A percentile compares a stretch with the other conserved stretches of the same genome.
These are phyloP conservation scores for Beauveria sp. DNA, from an alignment of 2,329 filamentous ascomycete genomes.

Conservation along the genomic window DNA sequence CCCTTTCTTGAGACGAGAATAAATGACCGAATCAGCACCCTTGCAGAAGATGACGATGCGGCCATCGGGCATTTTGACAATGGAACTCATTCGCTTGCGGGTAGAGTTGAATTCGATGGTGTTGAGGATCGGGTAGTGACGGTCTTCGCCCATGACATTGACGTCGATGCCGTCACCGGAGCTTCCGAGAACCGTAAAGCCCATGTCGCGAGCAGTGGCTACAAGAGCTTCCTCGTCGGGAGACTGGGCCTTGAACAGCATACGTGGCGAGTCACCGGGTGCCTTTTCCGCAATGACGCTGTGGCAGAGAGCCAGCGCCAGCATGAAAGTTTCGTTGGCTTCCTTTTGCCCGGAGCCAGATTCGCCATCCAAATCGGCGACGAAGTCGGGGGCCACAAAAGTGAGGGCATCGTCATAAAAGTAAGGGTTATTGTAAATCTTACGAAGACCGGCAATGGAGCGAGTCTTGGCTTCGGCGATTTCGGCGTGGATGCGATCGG, in stretches of 20 bases:
- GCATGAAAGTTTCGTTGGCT: constrained; percentile 86
- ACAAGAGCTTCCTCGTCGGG: constrained; percentile 94
- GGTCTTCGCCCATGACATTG: constrained; percentile 80
- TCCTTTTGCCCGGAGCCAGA: constrained; percentile 68
- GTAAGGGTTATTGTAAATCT: constrained; percentile 82
- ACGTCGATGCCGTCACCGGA: constrained; percentile 74
- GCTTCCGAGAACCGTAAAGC: constrained; percentile 83
- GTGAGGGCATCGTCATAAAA: constrained; percentile 84
- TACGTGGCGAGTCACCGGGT: constrained; percentile 82
- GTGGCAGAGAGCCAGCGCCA: constrained; percentile 90
- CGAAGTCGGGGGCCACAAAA: constrained; percentile 85
- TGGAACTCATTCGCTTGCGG: constrained; percentile 95
- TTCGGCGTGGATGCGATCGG: constrained; percentile 61
- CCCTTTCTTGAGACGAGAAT: constrained; percentile 77
- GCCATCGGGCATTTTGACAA: constrained; percentile 88
- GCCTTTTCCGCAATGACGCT: constrained; percentile 88
- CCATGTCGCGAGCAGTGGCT: constrained; percentile 87
- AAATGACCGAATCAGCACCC: constrained; percentile 95
- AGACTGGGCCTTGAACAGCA: constrained; percentile 94
- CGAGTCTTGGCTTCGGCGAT: constrained; percentile 70
- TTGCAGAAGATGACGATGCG: constrained; percentile 92
- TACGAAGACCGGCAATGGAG: constrained; percentile 66
- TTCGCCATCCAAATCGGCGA: constrained; percentile 71
- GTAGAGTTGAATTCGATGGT: constrained; percentile 97
- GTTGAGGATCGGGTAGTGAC: constrained; percentile 80